A percentile compares a stretch with the other conserved stretches of the same genome.
phyloP scores from a whole-genome alignment of 2,329 filamentous ascomycete species.

The Phyllosticta citribraziliensis region DNA sequence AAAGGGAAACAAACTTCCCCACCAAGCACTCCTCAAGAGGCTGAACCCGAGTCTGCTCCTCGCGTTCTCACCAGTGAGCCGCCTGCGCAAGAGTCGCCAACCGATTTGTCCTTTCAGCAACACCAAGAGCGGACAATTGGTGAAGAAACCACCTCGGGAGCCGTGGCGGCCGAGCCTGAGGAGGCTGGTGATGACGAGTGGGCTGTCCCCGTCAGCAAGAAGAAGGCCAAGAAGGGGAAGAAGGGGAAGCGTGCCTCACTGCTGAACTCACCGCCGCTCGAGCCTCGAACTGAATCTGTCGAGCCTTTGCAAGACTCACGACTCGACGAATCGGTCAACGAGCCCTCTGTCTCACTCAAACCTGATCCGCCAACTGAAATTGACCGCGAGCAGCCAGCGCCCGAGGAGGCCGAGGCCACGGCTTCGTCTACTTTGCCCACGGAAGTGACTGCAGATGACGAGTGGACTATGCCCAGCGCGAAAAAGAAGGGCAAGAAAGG shows the following conservation, averaged over 20 bases:
- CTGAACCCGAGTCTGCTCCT: background rate
- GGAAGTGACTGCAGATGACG: background rate
- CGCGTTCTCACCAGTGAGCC: background rate
- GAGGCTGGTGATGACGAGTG: conserved; percentile 10
- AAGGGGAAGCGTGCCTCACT: conserved; percentile 12
- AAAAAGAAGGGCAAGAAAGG: conserved; percentile 10
- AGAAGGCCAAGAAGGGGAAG: conserved; percentile 18
- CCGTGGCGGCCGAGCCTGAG: background rate
- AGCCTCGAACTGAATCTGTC: background rate
- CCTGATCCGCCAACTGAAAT: background rate
- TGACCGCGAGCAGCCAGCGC: background rate
- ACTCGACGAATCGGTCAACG: background rate
- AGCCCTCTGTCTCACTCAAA: background rate
- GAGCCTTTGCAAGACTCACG: background rate
- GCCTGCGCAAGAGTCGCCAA: background rate
- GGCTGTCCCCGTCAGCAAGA: conserved; percentile 13
- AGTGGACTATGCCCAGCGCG: background rate
- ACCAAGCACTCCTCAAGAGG: background rate
- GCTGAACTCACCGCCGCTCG: background rate
- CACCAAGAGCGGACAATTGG: background rate
- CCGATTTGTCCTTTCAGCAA: background rate
- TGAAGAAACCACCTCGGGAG: background rate
- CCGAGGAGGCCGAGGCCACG: background rate
- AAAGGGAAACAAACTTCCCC: background rate
- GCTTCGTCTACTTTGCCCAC: background rate